Evolutionary conservation across 371 early-diverging fungal genomes (phyloP).

Genomic region (Mortierella sp.): DNA sequence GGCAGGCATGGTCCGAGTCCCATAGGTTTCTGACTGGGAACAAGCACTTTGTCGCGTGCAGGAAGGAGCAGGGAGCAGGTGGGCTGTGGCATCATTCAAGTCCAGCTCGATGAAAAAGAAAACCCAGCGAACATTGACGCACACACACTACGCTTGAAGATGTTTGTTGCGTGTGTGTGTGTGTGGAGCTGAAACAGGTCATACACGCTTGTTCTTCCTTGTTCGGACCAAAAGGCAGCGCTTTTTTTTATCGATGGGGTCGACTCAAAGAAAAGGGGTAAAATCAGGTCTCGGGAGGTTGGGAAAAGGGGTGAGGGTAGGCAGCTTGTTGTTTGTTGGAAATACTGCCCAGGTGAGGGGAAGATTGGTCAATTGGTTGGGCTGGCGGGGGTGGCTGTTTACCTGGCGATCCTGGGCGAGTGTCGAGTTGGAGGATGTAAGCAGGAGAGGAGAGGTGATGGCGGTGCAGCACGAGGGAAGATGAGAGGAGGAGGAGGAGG

Average conservation of each 20-base stretch:
- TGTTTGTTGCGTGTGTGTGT: not conserved
- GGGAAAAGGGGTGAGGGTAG: not conserved
- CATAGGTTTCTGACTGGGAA: not conserved
- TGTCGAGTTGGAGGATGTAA: not conserved
- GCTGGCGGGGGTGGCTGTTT: not conserved
- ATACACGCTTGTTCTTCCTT: not conserved
- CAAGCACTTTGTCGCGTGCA: not conserved
- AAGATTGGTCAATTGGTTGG: not conserved
- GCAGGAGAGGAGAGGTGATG: not conserved
- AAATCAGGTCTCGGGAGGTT: not conserved
- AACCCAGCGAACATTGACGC: not conserved
- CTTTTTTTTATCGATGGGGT: not conserved
- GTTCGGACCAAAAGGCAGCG: not conserved
- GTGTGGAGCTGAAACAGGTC: slow-evolving; percentile 2
- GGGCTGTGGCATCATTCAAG: not conserved
- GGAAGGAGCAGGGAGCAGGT: not conserved
- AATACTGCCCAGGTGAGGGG: not conserved
- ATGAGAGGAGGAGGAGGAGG: not conserved
- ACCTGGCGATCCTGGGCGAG: not conserved
- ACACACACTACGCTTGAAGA: not conserved
- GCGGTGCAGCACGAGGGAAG: not conserved
- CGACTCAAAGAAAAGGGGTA: not conserved
- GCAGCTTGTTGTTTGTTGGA: not conserved
- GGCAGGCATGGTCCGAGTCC: slow-evolving; percentile 5
- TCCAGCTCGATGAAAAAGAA: not conserved